Evolutionary conservation across 2,329 filamentous ascomycete genomes (phyloP).

Genomic region (Aaosphaeria arxii): DNA sequence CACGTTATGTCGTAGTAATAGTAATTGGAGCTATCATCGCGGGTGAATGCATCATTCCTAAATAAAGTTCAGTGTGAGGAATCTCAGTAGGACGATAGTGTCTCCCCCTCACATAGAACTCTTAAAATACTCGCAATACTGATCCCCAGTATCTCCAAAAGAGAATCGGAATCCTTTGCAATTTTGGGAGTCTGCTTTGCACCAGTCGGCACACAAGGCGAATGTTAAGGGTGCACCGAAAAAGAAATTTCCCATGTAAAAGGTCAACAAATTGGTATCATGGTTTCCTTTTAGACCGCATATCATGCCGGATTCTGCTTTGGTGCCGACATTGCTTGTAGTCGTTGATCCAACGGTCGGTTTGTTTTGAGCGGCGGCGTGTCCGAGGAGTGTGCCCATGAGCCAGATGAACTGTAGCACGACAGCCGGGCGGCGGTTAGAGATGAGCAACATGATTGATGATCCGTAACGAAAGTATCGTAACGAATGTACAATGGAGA

Average conservation of each 20-base stretch:
- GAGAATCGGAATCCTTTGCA: slow-evolving; percentile 19
- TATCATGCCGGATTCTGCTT: too few species aligned
- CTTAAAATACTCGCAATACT: neutral
- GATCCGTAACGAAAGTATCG: too few species aligned
- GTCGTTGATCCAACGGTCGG: too few species aligned
- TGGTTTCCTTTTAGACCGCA: too few species aligned
- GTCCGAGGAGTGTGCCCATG: too few species aligned
- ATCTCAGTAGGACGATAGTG: neutral
- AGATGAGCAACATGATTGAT: too few species aligned
- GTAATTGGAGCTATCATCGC: slow-evolving; percentile 9
- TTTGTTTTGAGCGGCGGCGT: too few species aligned
- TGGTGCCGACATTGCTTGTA: too few species aligned
- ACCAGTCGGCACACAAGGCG: slow-evolving; percentile 16
- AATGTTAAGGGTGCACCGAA: slow-evolving; percentile 15
- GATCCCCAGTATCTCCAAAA: slow-evolving; percentile 4
- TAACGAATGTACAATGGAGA: too few species aligned
- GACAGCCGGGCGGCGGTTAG: too few species aligned
- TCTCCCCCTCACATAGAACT: neutral
- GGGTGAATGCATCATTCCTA: slow-evolving; percentile 2
- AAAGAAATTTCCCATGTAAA: slow-evolving; percentile 24
- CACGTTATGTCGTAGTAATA: slow-evolving; percentile 19
- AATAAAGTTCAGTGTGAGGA: neutral
- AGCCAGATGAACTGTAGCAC: too few species aligned
- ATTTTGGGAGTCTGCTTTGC: slow-evolving; percentile 9
- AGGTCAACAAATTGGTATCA: neutral